Percentiles rank a stretch among this genome's conserved stretches.
These are phyloP conservation scores for Epichloe hybrida DNA, from an alignment of 2,329 filamentous ascomycete genomes.

Conservation along the genomic window DNA sequence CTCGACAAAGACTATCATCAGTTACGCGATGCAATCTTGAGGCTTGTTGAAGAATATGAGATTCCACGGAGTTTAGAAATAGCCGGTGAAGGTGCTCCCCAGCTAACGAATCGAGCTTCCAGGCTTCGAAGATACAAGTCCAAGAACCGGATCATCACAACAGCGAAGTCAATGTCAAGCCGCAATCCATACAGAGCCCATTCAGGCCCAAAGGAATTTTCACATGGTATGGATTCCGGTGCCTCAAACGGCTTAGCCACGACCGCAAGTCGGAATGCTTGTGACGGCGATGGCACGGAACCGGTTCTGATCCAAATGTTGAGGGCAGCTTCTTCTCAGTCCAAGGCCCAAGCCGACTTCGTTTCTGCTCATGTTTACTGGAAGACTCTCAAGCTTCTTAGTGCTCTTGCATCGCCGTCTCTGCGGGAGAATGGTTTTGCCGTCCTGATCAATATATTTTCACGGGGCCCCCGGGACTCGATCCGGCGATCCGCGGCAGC, in stretches of 20 bases:
- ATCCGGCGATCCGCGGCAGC: conserved; percentile 57
- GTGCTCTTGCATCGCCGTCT: conserved; percentile 44
- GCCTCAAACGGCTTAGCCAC: conserved; percentile 1
- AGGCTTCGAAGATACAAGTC: conserved; percentile 45
- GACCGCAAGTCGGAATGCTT: not conserved
- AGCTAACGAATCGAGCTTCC: conserved; percentile 58
- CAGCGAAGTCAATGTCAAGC: conserved; percentile 38
- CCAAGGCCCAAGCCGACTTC: conserved; percentile 68
- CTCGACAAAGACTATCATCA: conserved; percentile 71
- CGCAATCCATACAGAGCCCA: conserved; percentile 43
- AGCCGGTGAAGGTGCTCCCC: conserved; percentile 40
- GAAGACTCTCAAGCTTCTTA: conserved; percentile 65
- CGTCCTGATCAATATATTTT: conserved; percentile 57
- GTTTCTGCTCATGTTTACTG: conserved; percentile 75
- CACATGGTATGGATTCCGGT: conserved; percentile 3
- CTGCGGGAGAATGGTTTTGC: conserved; percentile 56
- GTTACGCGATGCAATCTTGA: conserved; percentile 65
- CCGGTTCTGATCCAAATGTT: conserved; percentile 58
- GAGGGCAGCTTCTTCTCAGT: conserved; percentile 62
- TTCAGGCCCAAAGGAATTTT: conserved; percentile 7
- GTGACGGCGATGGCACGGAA: conserved; percentile 19
- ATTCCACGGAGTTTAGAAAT: conserved; percentile 55
- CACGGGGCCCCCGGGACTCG: conserved; percentile 56
- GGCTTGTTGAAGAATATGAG: conserved; percentile 70
- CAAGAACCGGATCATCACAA: conserved; percentile 43